Evolutionary conservation across 345 rosid species (phyloP).

Genomic region (Limnanthes douglasii): DNA sequence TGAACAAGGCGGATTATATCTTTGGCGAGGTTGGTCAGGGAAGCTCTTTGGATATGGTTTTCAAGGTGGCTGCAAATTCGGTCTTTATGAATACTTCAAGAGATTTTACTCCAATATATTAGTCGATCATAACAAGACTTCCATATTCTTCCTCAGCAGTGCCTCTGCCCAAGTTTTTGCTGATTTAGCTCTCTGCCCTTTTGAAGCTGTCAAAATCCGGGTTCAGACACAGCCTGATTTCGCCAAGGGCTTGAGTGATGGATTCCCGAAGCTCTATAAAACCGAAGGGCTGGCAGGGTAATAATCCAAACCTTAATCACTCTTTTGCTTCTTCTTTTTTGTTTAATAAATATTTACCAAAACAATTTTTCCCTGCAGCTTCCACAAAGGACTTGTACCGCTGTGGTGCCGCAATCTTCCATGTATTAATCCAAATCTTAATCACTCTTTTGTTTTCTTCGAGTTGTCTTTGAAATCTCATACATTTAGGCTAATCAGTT

Average conservation of each 20-base stretch:
- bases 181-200: conserved; percentile 43
- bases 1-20: conserved; percentile 35
- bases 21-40: conserved; percentile 57
- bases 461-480: no score
- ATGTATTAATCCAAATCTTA: conserved; percentile 8
- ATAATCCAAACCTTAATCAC: not conserved
- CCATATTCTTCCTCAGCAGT: conserved; percentile 45
- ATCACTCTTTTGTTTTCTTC: not conserved
- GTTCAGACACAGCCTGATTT: conserved; percentile 48
- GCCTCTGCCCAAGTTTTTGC: conserved; percentile 55
- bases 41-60: conserved; percentile 48
- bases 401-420: conserved; percentile 26
- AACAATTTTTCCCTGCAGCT: conserved; percentile 16
- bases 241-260: conserved; percentile 46
- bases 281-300: conserved; percentile 44
- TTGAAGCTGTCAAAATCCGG: conserved; percentile 45
- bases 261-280: conserved; percentile 35
- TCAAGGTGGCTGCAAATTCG: conserved; percentile 55
- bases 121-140: conserved; percentile 23
- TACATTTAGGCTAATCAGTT: no score
- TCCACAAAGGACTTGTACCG: conserved; percentile 19
- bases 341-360: conserved; percentile 5
- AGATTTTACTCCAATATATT: conserved; percentile 27
- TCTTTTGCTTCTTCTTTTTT: not conserved
- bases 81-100: conserved; percentile 47